Conservation (phyloP, 2,329 filamentous ascomycete species). For the Aspergillus brasiliensis region DNA sequence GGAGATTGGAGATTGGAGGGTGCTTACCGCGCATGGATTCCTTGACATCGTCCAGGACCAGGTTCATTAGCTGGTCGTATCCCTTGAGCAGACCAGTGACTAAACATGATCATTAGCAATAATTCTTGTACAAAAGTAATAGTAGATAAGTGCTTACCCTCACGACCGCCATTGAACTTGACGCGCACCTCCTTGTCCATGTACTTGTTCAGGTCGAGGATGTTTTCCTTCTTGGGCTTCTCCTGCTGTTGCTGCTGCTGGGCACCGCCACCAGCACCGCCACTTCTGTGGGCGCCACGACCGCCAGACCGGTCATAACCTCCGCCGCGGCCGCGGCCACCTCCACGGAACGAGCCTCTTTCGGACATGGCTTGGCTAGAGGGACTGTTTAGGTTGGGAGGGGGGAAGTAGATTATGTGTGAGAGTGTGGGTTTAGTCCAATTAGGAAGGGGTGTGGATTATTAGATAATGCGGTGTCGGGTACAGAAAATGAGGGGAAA, state of each 20-base stretch:
- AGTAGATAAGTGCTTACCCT: constrained; percentile 61
- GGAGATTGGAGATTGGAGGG: neutral
- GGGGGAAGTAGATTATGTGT: constrained; percentile 9
- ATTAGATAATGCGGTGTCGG: constrained; percentile 4
- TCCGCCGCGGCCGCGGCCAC: constrained; percentile 40
- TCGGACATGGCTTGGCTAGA: constrained; percentile 40
- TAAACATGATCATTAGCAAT: constrained; percentile 38
- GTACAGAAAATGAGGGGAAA: neutral
- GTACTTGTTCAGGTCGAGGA: constrained; percentile 91
- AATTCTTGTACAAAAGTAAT: neutral
- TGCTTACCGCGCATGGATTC: constrained; percentile 80
- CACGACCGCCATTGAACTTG: constrained; percentile 93
- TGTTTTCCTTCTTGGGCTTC: constrained; percentile 97
- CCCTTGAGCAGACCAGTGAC: constrained; percentile 89
- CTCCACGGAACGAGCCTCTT: constrained; percentile 59
- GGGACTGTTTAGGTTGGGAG: neutral
- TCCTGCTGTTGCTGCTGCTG: constrained; percentile 59
- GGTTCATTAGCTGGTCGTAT: constrained; percentile 96
- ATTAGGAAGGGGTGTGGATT: constrained; percentile 5
- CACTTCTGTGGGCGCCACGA: constrained; percentile 47
- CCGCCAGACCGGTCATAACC: constrained; percentile 47
- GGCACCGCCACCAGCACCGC: constrained; percentile 53
- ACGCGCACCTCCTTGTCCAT: constrained; percentile 95
- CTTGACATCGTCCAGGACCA: constrained; percentile 91
- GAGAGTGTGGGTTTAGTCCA: constrained; percentile 1